These are phyloP conservation scores for Endoconidiophora polonica DNA, from an alignment of 2,329 filamentous ascomycete species.

Conservation along the genomic window DNA sequence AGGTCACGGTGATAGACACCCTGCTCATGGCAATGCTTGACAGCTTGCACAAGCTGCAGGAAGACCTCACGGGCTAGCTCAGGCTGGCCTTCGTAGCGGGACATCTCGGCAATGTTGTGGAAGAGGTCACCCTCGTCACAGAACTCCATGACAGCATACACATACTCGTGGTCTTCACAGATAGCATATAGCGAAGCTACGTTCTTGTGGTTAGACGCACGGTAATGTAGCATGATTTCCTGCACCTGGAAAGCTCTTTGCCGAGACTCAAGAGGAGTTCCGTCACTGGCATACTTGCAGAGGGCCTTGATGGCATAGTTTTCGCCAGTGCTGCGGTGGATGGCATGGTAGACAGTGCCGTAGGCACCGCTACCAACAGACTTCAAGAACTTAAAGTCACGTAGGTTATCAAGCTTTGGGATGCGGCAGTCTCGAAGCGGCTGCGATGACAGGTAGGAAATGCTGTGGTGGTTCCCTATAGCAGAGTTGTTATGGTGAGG, in stretches of 20 bases:
- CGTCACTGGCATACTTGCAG: constrained; percentile 68
- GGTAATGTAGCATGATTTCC: constrained; percentile 82
- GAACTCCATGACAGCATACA: constrained; percentile 91
- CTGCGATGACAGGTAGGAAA: no score
- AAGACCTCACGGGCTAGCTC: constrained; percentile 73
- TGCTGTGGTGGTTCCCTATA: no score
- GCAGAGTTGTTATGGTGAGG: no score
- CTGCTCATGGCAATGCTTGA: constrained; percentile 81
- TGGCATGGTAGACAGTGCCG: constrained; percentile 85
- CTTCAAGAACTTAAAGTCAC: constrained; percentile 28
- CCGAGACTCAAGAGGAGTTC: constrained; percentile 57
- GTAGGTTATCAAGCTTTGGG: no score
- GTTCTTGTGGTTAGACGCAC: constrained; percentile 77
- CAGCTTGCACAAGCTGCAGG: constrained; percentile 89
- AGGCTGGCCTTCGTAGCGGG: constrained; percentile 87
- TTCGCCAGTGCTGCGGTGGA: constrained; percentile 47
- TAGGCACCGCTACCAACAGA: constrained; percentile 87
- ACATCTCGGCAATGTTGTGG: constrained; percentile 89
- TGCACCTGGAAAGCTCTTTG: constrained; percentile 82
- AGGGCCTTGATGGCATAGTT: constrained; percentile 93
- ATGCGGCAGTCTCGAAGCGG: no score
- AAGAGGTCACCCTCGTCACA: constrained; percentile 95
- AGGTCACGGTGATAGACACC: constrained; percentile 95
- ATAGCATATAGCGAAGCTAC: constrained; percentile 91
- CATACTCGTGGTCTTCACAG: constrained; percentile 79